Evolutionary conservation across 345 rosid genomes (phyloP).

Genomic region (Linum trigynum): DNA sequence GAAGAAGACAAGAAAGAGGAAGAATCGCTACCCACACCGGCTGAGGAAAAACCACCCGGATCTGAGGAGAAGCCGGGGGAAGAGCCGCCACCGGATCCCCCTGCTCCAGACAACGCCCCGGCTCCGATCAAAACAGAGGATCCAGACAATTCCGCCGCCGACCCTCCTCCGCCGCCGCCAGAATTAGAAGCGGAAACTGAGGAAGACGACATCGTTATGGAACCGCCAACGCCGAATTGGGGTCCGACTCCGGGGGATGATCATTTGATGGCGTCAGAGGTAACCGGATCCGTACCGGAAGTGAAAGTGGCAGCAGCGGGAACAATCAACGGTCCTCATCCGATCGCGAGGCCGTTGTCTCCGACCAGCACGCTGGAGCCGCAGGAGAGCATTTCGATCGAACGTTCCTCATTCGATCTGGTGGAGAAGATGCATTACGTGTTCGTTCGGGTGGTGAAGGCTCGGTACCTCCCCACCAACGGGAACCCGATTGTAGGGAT

Average conservation of each 20-base stretch:
- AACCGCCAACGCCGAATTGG: constrained; percentile 19
- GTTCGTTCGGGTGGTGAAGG: constrained; percentile 74
- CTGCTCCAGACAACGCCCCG: constrained; percentile 3
- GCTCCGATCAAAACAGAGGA: no score
- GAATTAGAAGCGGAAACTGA: background rate
- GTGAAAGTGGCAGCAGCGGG: constrained; percentile 22
- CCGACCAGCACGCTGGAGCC: constrained; percentile 37
- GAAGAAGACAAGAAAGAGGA: constrained; percentile 7
- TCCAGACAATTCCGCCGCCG: background rate
- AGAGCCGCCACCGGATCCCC: constrained; percentile 11
- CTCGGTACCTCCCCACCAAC: constrained; percentile 53
- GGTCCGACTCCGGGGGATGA: constrained; percentile 24
- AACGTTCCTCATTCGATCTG: constrained; percentile 73
- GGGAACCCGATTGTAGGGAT: constrained; percentile 59
- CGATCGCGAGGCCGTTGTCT: constrained; percentile 33
- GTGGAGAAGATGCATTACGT: constrained; percentile 94
- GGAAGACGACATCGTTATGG: constrained; percentile 28
- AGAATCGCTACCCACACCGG: constrained; percentile 6
- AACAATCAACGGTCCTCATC: constrained; percentile 33
- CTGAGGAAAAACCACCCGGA: constrained; percentile 23
- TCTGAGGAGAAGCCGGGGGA: constrained; percentile 8
- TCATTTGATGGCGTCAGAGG: constrained; percentile 29
- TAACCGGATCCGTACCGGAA: constrained; percentile 40
- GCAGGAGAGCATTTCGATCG: constrained; percentile 46
- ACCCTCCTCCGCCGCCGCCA: constrained; percentile 11